A percentile compares a stretch with the other conserved stretches of the same genome.
These are phyloP conservation scores for Schizosaccharomyces cryophilus DNA, from an alignment of 805 yeast species.

Conservation along the genomic window DNA sequence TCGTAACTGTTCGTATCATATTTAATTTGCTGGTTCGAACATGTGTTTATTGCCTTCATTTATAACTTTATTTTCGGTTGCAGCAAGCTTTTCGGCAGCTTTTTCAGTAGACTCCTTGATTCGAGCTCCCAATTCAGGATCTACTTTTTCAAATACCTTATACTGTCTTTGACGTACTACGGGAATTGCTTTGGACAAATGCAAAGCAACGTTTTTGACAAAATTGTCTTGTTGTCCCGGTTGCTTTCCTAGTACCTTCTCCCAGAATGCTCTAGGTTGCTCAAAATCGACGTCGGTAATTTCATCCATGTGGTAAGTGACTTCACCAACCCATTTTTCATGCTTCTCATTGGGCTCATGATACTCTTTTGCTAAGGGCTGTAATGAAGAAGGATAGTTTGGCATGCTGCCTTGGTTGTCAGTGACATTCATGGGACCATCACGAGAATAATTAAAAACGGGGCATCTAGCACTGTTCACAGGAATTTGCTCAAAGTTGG, in stretches of 20 bases:
- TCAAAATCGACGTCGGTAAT: slow-evolving; percentile 41
- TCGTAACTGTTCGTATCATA: too few species aligned
- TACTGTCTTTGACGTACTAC: slow-evolving; percentile 51
- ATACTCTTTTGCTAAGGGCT: slow-evolving; percentile 14
- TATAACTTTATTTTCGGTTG: background rate
- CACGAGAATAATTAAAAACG: slow-evolving; percentile 30
- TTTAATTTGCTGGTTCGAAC: too few species aligned
- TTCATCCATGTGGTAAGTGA: slow-evolving; percentile 30
- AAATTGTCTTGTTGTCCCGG: slow-evolving; percentile 63
- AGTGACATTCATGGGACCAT: slow-evolving; percentile 48
- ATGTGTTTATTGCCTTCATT: too few species aligned
- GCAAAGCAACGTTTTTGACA: slow-evolving; percentile 62
- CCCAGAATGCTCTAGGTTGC: slow-evolving; percentile 55
- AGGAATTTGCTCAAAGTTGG: slow-evolving; percentile 65
- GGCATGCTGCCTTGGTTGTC: slow-evolving; percentile 59
- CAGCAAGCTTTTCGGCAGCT: background rate
- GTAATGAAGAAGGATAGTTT: slow-evolving; percentile 34
- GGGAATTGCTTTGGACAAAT: slow-evolving; percentile 36
- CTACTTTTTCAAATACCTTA: slow-evolving; percentile 51
- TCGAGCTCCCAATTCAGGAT: slow-evolving; percentile 37
- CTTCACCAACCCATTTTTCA: slow-evolving; percentile 63
- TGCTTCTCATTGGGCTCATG: slow-evolving; percentile 14
- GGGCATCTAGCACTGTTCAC: slow-evolving; percentile 61
- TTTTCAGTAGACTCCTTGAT: slow-evolving; percentile 29
- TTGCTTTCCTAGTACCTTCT: slow-evolving; percentile 36